Base-by-base conservation (phyloP, 371 early-diverging fungal species). In the Circinella umbellata region DNA sequence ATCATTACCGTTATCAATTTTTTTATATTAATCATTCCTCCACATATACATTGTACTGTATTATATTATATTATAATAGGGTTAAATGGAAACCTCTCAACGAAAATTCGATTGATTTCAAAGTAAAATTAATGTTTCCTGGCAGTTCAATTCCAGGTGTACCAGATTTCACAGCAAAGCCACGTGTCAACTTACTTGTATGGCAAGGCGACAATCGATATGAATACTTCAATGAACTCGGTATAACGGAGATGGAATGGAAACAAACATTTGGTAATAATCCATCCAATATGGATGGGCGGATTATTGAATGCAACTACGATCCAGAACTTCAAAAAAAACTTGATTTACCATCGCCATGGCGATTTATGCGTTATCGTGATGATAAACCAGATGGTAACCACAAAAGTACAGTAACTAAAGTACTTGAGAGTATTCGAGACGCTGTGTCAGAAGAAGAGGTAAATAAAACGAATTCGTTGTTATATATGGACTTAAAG, bases 31-130 rank as follows among this genome's bases (percentile, higher is more conserved):
- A 27, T 27, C 27, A 47, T 47, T 15, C 47, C 1, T 64, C 51
- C 49, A 47, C 53, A 9, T 7, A 8, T 15, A 11, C 27, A 27
- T 27, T 27, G 27, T 2, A 27, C 2, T 27, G 27, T 27, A 27
- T 27, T n/a, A n/a, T 39, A 6, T 39, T 6, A 39, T 10, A 6
- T 6, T 34, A 51, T 37, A 48, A 0, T 73, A 95, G 94, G 87
- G 79, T 99, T 42, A 99, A 99, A 85, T 99, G 99, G 99, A 99
- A 99, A 75, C 99, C 99, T 13, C 90, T 98, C 13, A 90, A 94
- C 66, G 95, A 99, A 72, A 99, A 99, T 79, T 97, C 99, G 0
- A 88, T 99, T 14, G 99, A 99, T 76, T 98, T 99, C 68, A 87
- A 85, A 69, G 79, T 93, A 11, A 54, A 76, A 15, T 69, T 92